phyloP scores from a whole-genome alignment of 1,284 basidiomycete genomes.

The Fomitopsis betulina region DNA sequence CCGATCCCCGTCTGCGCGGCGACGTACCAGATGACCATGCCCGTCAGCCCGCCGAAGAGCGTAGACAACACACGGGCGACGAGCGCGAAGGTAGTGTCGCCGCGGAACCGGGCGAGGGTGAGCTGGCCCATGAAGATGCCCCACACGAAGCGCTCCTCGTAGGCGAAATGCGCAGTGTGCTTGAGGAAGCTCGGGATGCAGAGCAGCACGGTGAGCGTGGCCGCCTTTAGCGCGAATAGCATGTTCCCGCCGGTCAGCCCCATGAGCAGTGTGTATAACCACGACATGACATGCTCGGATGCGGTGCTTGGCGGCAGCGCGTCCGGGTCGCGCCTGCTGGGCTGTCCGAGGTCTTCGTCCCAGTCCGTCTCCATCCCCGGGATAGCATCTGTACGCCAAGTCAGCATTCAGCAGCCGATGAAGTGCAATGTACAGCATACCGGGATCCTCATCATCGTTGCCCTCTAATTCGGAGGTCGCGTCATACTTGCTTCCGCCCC shows the following conservation, averaged over 20 bases:
- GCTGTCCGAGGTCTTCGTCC: constrained; percentile 47
- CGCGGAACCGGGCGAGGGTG: constrained; percentile 65
- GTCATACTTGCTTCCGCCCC: constrained; percentile 45
- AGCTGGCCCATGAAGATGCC: constrained; percentile 67
- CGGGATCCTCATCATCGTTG: constrained; percentile 52
- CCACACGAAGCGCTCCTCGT: constrained; percentile 36
- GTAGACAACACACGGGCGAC: constrained; percentile 62
- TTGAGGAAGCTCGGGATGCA: constrained; percentile 58
- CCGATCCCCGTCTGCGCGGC: constrained; percentile 62
- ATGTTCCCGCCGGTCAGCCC: constrained; percentile 52
- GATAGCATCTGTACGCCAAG: constrained; percentile 41
- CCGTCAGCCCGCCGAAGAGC: constrained; percentile 65
- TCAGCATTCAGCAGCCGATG: not conserved
- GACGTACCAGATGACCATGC: constrained; percentile 75
- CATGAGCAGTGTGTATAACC: constrained; percentile 36
- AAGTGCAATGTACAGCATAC: constrained; percentile 22
- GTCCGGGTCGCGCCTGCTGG: constrained; percentile 65
- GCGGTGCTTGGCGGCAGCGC: constrained; percentile 62
- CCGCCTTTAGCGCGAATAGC: constrained; percentile 80
- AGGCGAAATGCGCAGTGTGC: constrained; percentile 53
- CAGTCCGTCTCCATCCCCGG: constrained; percentile 47
- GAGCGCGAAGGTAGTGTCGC: constrained; percentile 73
- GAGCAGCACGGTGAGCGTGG: constrained; percentile 44
- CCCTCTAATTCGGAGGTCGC: constrained; percentile 38
- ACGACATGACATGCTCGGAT: constrained; percentile 47